Conservation (phyloP, 768 basidiomycete genomes). For the Rhizopogon rudus region DNA sequence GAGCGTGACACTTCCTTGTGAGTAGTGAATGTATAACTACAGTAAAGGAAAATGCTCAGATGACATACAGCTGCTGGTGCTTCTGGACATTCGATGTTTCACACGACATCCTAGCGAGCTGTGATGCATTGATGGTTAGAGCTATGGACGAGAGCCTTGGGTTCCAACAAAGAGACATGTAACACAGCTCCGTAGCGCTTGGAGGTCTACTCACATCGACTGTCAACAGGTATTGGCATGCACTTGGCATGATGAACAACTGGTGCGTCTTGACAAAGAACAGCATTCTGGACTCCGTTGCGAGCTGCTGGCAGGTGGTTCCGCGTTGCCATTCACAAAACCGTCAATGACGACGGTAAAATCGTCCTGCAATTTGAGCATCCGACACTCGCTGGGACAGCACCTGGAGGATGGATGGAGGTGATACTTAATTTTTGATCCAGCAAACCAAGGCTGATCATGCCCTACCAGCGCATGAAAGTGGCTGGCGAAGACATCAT, state of each 20-base stretch:
- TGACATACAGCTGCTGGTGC: constrained; percentile 43
- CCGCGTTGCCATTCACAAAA: constrained; percentile 41
- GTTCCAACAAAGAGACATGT: constrained; percentile 52
- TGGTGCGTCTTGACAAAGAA: constrained; percentile 14
- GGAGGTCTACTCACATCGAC: constrained; percentile 6
- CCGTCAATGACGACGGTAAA: constrained; percentile 18
- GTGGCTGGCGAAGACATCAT: constrained; percentile 37
- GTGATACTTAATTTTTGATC: constrained; percentile 9
- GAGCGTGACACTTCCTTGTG: constrained; percentile 46
- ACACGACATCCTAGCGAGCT: constrained; percentile 26
- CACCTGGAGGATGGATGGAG: constrained; percentile 59
- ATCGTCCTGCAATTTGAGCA: constrained; percentile 47
- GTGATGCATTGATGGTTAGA: constrained; percentile 41
- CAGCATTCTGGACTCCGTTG: neutral
- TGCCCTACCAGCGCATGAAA: constrained; percentile 35
- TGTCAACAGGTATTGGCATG: constrained; percentile 37
- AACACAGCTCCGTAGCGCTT: constrained; percentile 1
- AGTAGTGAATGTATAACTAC: constrained; percentile 2
- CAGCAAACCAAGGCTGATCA: neutral
- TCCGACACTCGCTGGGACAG: constrained; percentile 46
- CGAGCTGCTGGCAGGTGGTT: constrained; percentile 42
- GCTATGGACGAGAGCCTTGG: constrained; percentile 51
- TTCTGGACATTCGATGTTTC: constrained; percentile 46
- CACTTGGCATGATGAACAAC: constrained; percentile 61
- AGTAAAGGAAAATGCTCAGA: neutral